Evolutionary conservation across 2,329 filamentous ascomycete genomes (phyloP).

Genomic region (Alternaria ethzedia): DNA sequence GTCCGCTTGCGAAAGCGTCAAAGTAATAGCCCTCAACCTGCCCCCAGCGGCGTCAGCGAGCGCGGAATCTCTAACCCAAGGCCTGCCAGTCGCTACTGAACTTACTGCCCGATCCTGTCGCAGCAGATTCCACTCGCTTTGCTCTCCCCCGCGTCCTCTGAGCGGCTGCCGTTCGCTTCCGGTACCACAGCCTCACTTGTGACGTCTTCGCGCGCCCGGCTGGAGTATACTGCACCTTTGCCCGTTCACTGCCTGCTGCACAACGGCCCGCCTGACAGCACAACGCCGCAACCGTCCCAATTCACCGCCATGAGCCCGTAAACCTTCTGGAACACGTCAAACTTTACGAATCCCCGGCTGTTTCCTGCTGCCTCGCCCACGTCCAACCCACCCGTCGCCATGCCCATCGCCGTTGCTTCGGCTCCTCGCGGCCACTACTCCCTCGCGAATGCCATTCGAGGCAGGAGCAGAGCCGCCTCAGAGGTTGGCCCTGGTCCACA

Average conservation of each 20-base stretch:
- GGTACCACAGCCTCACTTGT: conserved; percentile 20
- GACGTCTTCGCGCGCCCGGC: conserved; percentile 26
- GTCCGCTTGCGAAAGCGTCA: conserved; percentile 24
- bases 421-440: conserved; percentile 39
- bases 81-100: conserved; percentile 25
- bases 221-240: neutral
- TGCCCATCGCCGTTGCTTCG: conserved; percentile 42
- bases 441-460: conserved; percentile 38
- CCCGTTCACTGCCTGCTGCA: conserved; percentile 9
- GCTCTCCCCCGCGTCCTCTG: conserved; percentile 1
- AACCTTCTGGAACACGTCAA: conserved; percentile 6
- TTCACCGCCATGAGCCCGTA: conserved; percentile 29
- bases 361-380: neutral
- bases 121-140: conserved; percentile 12
- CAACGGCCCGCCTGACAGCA: conserved; percentile 23
- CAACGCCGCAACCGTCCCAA: conserved; percentile 22
- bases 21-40: conserved; percentile 16
- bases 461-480: conserved; percentile 42
- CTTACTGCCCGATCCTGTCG: conserved; percentile 1
- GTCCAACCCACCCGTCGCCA: conserved; percentile 22
- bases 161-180: conserved; percentile 19
- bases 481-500: conserved; percentile 35
- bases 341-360: neutral
- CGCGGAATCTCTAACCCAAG: conserved; percentile 18
- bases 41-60: conserved; percentile 20